Evolutionary conservation across 495 filamentous ascomycete species (phyloP).

Genomic region (Penicillium daleae): DNA sequence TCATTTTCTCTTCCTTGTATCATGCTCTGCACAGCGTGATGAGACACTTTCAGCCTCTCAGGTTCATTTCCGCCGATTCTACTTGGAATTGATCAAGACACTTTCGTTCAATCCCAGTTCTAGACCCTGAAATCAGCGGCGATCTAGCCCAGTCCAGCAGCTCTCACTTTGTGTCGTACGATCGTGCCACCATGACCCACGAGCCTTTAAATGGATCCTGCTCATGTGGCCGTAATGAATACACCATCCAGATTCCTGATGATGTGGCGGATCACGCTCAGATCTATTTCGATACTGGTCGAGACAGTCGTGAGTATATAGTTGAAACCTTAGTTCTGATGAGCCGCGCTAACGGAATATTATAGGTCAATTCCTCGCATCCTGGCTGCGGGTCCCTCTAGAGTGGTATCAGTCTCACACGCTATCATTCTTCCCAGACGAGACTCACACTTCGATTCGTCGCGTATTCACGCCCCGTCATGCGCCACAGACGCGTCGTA

Average conservation of each 20-base stretch:
- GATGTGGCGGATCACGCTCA: constrained; percentile 57
- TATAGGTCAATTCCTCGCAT: constrained; percentile 69
- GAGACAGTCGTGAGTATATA: constrained; percentile 62
- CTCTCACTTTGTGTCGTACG: constrained; percentile 17
- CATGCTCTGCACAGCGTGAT: neutral
- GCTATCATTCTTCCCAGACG: constrained; percentile 74
- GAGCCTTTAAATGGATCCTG: constrained; percentile 73
- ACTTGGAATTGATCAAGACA: neutral
- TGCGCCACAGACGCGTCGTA: constrained; percentile 63
- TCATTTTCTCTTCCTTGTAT: constrained; percentile 6
- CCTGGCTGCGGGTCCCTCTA: constrained; percentile 81
- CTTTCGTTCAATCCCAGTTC: neutral
- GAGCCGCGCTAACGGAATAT: constrained; percentile 36
- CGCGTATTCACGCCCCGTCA: constrained; percentile 66
- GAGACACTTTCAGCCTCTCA: neutral
- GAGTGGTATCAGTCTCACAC: constrained; percentile 72
- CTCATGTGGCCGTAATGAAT: constrained; percentile 83
- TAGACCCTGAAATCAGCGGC: neutral
- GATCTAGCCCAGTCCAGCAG: neutral
- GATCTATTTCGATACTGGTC: constrained; percentile 70
- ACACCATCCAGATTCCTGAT: constrained; percentile 69
- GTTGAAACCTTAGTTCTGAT: constrained; percentile 1
- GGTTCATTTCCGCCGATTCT: neutral
- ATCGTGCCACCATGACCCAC: constrained; percentile 31
- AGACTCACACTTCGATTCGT: constrained; percentile 72